Conservation (phyloP, 345 rosid species). For the Populus euphratica region DNA sequence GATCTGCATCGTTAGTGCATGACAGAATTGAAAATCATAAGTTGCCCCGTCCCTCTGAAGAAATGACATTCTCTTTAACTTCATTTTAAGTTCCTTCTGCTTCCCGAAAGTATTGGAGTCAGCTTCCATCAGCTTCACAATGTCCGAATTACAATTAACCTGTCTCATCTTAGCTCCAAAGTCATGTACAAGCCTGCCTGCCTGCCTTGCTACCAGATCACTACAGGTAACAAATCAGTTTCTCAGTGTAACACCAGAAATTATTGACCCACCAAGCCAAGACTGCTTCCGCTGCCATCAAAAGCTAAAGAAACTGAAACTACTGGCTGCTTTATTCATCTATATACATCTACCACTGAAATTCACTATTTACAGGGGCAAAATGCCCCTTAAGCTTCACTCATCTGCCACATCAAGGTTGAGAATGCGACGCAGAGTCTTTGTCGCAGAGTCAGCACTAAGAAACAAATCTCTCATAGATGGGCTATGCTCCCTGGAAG, state of each 20-base stretch:
- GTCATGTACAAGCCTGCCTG: background rate
- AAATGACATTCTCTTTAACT: constrained; percentile 11
- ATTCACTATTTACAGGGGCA: constrained; percentile 50
- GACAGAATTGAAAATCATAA: constrained; percentile 5
- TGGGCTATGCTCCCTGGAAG: constrained; percentile 48
- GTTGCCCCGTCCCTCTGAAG: constrained; percentile 12
- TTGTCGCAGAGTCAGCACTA: constrained; percentile 72
- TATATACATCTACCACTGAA: constrained; percentile 55
- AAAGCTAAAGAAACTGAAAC: constrained; percentile 34
- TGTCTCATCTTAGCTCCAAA: constrained; percentile 2
- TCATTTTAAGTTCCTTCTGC: constrained; percentile 15
- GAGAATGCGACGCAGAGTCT: constrained; percentile 89
- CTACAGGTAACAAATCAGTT: constrained; percentile 2
- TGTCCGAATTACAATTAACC: constrained; percentile 6
- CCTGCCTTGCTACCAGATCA: constrained; percentile 13
- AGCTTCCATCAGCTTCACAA: constrained; percentile 23
- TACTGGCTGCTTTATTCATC: constrained; percentile 41
- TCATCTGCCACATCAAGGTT: constrained; percentile 67
- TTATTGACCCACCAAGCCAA: constrained; percentile 36
- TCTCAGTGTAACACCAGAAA: constrained; percentile 26
- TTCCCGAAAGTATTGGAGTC: constrained; percentile 7
- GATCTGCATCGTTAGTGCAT: background rate
- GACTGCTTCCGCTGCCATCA: constrained; percentile 18
- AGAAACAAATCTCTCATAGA: constrained; percentile 42
- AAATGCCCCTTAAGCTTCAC: constrained; percentile 39